A percentile compares a stretch with the other conserved stretches of the same genome.
Evolutionary conservation across 1,139 yeast genomes (phyloP).

Genomic region (Saccharomyces hybrid): DNA sequence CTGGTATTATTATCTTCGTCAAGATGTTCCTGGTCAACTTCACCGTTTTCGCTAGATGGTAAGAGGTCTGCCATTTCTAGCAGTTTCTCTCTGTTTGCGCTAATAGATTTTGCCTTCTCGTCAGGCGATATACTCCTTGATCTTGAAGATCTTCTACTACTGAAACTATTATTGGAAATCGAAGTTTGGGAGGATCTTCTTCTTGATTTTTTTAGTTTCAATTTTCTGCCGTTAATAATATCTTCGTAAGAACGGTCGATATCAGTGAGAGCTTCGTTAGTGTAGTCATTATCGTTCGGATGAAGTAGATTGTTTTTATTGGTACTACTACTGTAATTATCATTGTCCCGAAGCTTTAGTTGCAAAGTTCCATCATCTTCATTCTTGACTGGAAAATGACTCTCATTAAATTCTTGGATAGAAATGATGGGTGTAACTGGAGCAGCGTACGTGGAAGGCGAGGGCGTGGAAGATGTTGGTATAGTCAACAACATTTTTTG

Average conservation of each 20-base stretch:
- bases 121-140: conserved; percentile 22
- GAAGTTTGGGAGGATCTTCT: conserved; percentile 14
- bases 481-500: not conserved
- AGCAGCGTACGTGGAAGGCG: conserved; percentile 3
- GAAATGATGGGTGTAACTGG: conserved; percentile 21
- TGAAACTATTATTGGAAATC: not conserved
- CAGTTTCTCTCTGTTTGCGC: conserved; percentile 47
- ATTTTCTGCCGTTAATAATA: conserved; percentile 25
- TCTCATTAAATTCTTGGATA: conserved; percentile 18
- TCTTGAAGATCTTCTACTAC: conserved; percentile 13
- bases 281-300: conserved; percentile 1
- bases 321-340: not conserved
- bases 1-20: not conserved
- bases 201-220: conserved; percentile 9
- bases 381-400: conserved; percentile 4
- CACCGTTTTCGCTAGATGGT: conserved; percentile 4
- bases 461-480: conserved; percentile 2
- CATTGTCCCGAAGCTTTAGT: not conserved
- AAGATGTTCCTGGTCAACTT: not conserved
- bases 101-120: conserved; percentile 31
- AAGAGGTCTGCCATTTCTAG: conserved; percentile 45
- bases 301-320: conserved; percentile 6
- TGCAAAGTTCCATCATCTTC: not conserved
- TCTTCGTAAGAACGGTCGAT: conserved; percentile 14
- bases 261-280: conserved; percentile 5